phyloP scores from a whole-genome alignment of 2,329 filamentous ascomycete species.

The Colletotrichum musicola region DNA sequence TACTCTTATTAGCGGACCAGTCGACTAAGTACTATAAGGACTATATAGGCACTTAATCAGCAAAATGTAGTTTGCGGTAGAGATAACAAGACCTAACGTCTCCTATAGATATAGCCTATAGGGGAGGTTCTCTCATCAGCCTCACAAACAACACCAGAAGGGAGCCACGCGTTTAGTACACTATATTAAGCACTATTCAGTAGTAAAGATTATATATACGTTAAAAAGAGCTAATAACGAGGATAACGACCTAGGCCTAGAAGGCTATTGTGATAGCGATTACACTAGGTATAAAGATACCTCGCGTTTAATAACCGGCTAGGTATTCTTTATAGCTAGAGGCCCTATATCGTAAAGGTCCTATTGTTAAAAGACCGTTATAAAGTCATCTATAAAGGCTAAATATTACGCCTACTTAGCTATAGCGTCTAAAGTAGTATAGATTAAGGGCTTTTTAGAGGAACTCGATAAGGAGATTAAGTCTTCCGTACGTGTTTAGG shows the following conservation, averaged over 20 bases:
- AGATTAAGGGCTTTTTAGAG: neutral
- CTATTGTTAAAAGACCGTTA: neutral
- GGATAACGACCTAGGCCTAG: too few relatives aligned
- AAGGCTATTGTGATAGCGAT: too few relatives aligned
- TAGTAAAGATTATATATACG: neutral
- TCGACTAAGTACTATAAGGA: neutral
- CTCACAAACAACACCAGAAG: neutral
- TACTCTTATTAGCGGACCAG: neutral
- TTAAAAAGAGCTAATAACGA: neutral
- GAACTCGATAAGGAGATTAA: too few relatives aligned
- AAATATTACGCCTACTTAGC: neutral
- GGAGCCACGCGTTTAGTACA: too few relatives aligned
- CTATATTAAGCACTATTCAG: neutral
- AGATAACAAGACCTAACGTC: too few relatives aligned
- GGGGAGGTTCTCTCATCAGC: neutral
- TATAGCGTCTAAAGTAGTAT: too few relatives aligned
- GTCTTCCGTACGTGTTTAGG: neutral
- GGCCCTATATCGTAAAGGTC: neutral
- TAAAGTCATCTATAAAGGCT: neutral
- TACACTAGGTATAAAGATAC: too few relatives aligned
- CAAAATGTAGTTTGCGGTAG: neutral
- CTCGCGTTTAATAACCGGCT: too few relatives aligned
- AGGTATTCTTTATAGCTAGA: too few relatives aligned
- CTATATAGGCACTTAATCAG: neutral
- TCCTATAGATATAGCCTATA: neutral